Percentiles rank a stretch among this genome's conserved stretches.
Evolutionary conservation across 2,329 filamentous ascomycete genomes (phyloP).

Genomic region (Stromatinia cepivora): DNA sequence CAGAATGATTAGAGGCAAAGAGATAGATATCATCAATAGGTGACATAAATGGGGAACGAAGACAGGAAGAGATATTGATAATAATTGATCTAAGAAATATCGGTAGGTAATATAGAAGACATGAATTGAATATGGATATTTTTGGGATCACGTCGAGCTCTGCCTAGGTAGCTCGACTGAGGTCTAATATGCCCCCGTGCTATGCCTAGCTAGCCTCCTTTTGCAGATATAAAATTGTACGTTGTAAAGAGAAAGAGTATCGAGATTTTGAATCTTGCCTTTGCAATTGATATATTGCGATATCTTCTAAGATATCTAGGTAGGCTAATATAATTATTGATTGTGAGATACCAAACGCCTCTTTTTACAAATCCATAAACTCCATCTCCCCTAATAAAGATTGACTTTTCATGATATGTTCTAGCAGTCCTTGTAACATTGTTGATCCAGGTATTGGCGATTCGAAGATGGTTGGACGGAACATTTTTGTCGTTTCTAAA

Average conservation of each 20-base stretch:
- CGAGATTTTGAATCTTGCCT: constrained; percentile 1
- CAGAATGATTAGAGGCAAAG: too few relatives aligned
- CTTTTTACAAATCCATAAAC: constrained; percentile 24
- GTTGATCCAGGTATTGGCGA: neutral
- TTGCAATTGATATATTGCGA: neutral
- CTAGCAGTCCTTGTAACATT: neutral
- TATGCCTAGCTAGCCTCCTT: neutral
- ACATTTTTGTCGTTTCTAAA: neutral
- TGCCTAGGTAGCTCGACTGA: too few relatives aligned
- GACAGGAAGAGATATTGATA: too few relatives aligned
- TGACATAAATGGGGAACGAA: too few relatives aligned
- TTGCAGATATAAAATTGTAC: neutral
- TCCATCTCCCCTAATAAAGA: constrained; percentile 17
- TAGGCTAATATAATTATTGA: constrained; percentile 18
- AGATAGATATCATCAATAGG: too few relatives aligned
- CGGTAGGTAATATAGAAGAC: neutral
- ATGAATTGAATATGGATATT: neutral
- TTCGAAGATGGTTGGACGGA: neutral
- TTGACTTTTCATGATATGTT: constrained; percentile 16
- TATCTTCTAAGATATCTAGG: neutral
- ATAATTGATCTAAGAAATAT: too few relatives aligned
- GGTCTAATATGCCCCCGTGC: too few relatives aligned
- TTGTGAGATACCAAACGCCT: constrained; percentile 23
- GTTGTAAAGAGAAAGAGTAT: neutral
- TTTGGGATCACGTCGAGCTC: neutral